These are phyloP conservation scores for Enterocytospora artemiae DNA, from an alignment of 371 early-diverging fungal species.

Conservation along the genomic window DNA sequence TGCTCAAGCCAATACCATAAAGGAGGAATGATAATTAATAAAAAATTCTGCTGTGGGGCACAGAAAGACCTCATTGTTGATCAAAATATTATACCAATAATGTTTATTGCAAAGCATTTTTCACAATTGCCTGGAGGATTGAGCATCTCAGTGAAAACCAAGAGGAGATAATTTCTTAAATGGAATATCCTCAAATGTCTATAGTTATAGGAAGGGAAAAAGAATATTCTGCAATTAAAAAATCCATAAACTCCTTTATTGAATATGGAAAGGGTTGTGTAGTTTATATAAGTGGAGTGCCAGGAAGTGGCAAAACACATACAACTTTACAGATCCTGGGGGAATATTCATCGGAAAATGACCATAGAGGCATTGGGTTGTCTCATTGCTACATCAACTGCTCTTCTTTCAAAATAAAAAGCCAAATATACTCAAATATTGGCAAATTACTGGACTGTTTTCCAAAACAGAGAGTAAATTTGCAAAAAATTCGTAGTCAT, in stretches of 20 bases:
- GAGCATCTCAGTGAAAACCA: neutral
- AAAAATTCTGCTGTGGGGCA: too few relatives aligned
- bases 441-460: constrained; percentile 10
- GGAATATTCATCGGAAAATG: neutral
- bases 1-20: too few relatives aligned
- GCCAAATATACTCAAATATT: constrained; percentile 39
- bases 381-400: constrained; percentile 36
- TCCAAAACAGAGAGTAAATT: neutral
- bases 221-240: constrained; percentile 45
- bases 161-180: neutral
- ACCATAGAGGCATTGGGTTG: constrained; percentile 6
- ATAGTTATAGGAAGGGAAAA: constrained; percentile 47
- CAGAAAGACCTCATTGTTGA: too few relatives aligned
- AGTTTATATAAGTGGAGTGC: constrained; percentile 57
- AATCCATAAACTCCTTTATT: constrained; percentile 35
- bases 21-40: too few relatives aligned
- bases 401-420: constrained; percentile 13
- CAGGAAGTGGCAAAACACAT: constrained; percentile 57
- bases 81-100: too few relatives aligned
- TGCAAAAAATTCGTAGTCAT: neutral
- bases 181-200: neutral
- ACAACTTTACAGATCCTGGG: constrained; percentile 37
- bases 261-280: constrained; percentile 26
- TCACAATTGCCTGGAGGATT: too few relatives aligned
- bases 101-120: too few relatives aligned